phyloP scores from a whole-genome alignment of 1,284 basidiomycete species.

The Marasmius tenuissimus region DNA sequence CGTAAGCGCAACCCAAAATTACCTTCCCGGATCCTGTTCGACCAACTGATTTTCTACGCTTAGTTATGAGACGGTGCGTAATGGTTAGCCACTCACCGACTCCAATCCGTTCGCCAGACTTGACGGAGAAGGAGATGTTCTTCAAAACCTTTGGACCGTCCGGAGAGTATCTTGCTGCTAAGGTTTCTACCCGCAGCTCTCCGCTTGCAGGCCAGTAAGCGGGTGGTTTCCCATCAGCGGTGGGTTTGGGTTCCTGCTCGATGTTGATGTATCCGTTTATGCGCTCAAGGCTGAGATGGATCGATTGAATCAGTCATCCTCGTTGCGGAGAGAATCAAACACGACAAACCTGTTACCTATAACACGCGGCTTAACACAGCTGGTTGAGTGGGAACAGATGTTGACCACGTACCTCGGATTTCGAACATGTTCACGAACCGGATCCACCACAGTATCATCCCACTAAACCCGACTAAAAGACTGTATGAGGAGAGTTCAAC shows the following conservation, averaged over 20 bases:
- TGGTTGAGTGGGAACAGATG: neutral
- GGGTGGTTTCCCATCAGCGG: slow-evolving; percentile 55
- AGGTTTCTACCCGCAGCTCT: slow-evolving; percentile 60
- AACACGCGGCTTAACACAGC: slow-evolving; percentile 1
- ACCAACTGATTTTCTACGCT: slow-evolving; percentile 44
- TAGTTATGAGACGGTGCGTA: neutral
- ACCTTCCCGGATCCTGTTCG: slow-evolving; percentile 78
- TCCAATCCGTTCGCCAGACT: slow-evolving; percentile 62
- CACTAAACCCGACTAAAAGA: slow-evolving; percentile 48
- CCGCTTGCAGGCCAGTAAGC: slow-evolving; percentile 82
- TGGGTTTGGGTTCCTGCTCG: slow-evolving; percentile 65
- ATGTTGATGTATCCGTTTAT: slow-evolving; percentile 72
- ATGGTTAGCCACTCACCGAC: slow-evolving; percentile 38
- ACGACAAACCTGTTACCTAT: slow-evolving; percentile 46
- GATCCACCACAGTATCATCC: slow-evolving; percentile 55
- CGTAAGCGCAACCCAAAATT: slow-evolving; percentile 35
- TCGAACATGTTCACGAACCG: slow-evolving; percentile 58
- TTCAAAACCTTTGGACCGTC: slow-evolving; percentile 55
- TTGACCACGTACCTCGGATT: slow-evolving; percentile 43
- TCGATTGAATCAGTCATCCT: neutral
- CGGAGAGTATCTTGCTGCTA: slow-evolving; percentile 56
- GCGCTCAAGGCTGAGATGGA: slow-evolving; percentile 59
- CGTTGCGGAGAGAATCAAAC: too few relatives aligned
- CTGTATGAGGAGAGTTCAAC: neutral
- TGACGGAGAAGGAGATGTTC: slow-evolving; percentile 53